A percentile compares a stretch with the other conserved stretches of the same genome.
These are phyloP conservation scores for Beauveria australis DNA, from an alignment of 2,329 filamentous ascomycete genomes.

Conservation along the genomic window DNA sequence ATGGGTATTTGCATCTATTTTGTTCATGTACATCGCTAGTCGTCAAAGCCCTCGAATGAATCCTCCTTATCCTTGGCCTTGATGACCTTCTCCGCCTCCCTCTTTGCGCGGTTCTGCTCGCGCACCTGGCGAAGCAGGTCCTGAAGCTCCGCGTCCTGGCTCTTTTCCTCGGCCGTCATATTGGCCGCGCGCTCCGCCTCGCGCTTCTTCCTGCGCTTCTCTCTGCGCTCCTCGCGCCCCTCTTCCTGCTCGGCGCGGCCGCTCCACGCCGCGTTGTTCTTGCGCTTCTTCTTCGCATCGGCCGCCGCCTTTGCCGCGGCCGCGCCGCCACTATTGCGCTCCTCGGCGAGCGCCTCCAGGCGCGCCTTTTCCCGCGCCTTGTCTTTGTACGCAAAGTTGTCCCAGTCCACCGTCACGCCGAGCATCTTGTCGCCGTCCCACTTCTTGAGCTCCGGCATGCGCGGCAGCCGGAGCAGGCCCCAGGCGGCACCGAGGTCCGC, in stretches of 20 bases:
- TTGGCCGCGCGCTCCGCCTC: conserved; percentile 54
- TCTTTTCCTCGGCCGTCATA: conserved; percentile 64
- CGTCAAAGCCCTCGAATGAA: conserved; percentile 54
- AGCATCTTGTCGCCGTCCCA: conserved; percentile 62
- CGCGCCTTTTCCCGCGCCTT: conserved; percentile 61
- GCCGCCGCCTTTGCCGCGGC: conserved; percentile 31
- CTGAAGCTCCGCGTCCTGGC: conserved; percentile 54
- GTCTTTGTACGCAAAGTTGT: conserved; percentile 62
- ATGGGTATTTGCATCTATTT: background rate
- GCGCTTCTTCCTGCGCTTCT: conserved; percentile 55
- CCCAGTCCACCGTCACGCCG: conserved; percentile 58
- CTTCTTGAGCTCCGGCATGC: conserved; percentile 81
- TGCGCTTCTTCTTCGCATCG: conserved; percentile 46
- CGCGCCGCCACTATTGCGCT: conserved; percentile 29
- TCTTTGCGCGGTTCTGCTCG: conserved; percentile 42
- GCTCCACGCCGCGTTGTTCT: conserved; percentile 65
- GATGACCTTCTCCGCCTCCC: conserved; percentile 15
- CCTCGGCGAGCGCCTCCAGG: conserved; percentile 44
- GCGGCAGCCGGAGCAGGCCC: conserved; percentile 79
- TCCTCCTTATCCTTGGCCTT: conserved; percentile 29
- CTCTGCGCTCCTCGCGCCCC: conserved; percentile 50
- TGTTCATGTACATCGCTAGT: conserved; percentile 21
- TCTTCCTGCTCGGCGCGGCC: conserved; percentile 60
- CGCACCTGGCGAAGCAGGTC: conserved; percentile 58
- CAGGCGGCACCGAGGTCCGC: conserved; percentile 69